These are phyloP conservation scores for Saitozyma podzolica DNA, from an alignment of 768 basidiomycete species.

Conservation along the genomic window DNA sequence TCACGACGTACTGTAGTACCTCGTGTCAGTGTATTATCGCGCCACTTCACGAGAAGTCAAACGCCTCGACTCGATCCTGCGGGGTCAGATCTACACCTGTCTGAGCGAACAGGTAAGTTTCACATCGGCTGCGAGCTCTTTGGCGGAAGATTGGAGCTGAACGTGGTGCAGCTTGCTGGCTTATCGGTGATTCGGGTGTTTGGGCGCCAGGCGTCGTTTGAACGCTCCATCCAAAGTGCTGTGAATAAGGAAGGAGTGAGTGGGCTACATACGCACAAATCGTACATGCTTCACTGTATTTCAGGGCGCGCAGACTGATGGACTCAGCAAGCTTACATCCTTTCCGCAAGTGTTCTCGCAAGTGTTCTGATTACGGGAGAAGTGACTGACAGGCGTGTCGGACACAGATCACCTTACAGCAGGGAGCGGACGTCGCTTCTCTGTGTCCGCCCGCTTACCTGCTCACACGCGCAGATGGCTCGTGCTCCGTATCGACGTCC, in stretches of 20 bases:
- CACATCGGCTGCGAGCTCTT: neutral
- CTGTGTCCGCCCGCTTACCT: slow-evolving; percentile 13
- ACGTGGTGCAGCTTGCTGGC: slow-evolving; percentile 24
- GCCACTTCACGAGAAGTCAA: slow-evolving; percentile 38
- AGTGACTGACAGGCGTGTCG: neutral
- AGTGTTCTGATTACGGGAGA: neutral
- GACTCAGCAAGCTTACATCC: slow-evolving; percentile 22
- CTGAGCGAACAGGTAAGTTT: slow-evolving; percentile 37
- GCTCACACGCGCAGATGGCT: slow-evolving; percentile 57
- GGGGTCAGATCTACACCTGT: slow-evolving; percentile 32
- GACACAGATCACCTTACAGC: too few species aligned
- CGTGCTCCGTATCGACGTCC: slow-evolving; percentile 64
- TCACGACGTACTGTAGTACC: slow-evolving; percentile 21
- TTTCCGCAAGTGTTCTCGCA: slow-evolving; percentile 12
- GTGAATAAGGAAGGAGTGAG: slow-evolving; percentile 24
- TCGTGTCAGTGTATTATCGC: slow-evolving; percentile 32
- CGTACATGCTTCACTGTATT: neutral
- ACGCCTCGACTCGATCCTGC: slow-evolving; percentile 31
- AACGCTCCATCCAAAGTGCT: slow-evolving; percentile 16
- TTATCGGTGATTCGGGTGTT: slow-evolving; percentile 37
- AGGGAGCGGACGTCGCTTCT: too few species aligned
- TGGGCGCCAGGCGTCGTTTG: slow-evolving; percentile 22
- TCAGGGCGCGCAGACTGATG: neutral
- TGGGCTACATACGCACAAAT: neutral
- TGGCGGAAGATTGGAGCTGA: neutral